Evolutionary conservation across 108 stramenopile species (phyloP), one percentile per base, ranked within the genome.

Genomic region (Schizochytrium sp.): DNA sequence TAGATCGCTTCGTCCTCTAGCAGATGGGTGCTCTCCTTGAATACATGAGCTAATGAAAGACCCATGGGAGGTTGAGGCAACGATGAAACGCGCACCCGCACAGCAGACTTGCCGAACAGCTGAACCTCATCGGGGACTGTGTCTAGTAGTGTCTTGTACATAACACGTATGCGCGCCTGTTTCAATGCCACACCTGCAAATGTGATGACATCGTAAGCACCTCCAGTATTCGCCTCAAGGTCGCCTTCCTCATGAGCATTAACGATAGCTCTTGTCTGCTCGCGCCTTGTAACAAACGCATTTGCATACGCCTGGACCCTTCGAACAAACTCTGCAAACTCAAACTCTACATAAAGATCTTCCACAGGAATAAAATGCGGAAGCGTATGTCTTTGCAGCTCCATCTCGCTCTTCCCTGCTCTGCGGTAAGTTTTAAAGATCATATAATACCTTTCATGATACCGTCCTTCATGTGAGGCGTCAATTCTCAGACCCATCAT

Each of bases 131-230:
- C 64, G 3, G 64, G 64, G 42, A 69, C 64, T 13, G 64, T 69
- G 28, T 69, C 64, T 38, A 69, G 64, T 8, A 69, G 64, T 5
- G 64, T 69, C 64, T 69, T 69, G 64, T 69, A 69, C 8, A 69
- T 69, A 7, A 69, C 64, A 15, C 64, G 64, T 28, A 69, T 15
- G 40, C 64, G 64, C 64, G 64, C 64, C 8, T 2, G 42, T 12
- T 69, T 7, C 8, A 69, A 44, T 44, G 64, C 64, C 10, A 44
- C 42, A 8, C 64, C 64, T 8, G 64, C 12, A 69, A 83, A 83
- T n/a, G 76, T 83, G 50, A 83, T 55, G 47, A 49, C 50, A 40
- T 83, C 76, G 55, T 55, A 83, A 38, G 76, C 76, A 7, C 50
- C 76, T 10, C 76, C 53, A 5, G 50, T 38, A 7, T 46, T 83